Conservation (phyloP, 83 land plant species). For the Diphasiastrum complanatum region DNA sequence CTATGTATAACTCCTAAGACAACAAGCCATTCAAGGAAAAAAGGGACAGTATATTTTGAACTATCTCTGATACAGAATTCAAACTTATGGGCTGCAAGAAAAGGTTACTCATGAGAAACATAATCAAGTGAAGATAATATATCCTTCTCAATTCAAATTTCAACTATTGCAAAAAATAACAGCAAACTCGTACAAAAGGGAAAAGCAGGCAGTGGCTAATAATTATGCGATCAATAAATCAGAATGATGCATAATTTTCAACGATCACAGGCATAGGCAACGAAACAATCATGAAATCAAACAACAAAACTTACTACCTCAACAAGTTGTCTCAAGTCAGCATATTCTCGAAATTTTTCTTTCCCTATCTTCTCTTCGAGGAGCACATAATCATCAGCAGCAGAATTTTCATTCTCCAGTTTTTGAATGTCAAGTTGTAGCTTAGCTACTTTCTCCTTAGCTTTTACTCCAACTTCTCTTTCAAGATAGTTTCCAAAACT, state of each 20-base stretch:
- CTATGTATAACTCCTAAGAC: too few relatives aligned
- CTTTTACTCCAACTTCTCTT: slow-evolving; percentile 80
- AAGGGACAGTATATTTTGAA: too few relatives aligned
- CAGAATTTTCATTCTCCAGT: slow-evolving; percentile 44
- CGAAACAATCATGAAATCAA: not conserved
- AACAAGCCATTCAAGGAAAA: too few relatives aligned
- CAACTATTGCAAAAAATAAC: too few relatives aligned
- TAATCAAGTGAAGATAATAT: too few relatives aligned
- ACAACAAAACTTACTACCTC: slow-evolving; percentile 15
- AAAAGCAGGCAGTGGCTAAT: too few relatives aligned
- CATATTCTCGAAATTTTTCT: slow-evolving; percentile 49
- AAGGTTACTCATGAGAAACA: too few relatives aligned
- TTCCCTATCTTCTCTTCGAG: slow-evolving; percentile 43
- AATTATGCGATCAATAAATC: too few relatives aligned
- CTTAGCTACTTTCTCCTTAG: slow-evolving; percentile 58
- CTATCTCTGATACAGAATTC: too few relatives aligned
- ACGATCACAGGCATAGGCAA: not conserved
- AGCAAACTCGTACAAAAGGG: too few relatives aligned
- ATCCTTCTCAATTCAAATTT: too few relatives aligned
- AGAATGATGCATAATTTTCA: not conserved
- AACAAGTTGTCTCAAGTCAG: slow-evolving; percentile 42
- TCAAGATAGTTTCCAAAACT: slow-evolving; percentile 99
- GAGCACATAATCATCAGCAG: slow-evolving; percentile 44
- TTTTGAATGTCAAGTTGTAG: slow-evolving; percentile 51
- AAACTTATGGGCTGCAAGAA: too few relatives aligned